Base-by-base conservation (phyloP, 1,284 basidiomycete species). In the Cystobasidium pallidum region DNA sequence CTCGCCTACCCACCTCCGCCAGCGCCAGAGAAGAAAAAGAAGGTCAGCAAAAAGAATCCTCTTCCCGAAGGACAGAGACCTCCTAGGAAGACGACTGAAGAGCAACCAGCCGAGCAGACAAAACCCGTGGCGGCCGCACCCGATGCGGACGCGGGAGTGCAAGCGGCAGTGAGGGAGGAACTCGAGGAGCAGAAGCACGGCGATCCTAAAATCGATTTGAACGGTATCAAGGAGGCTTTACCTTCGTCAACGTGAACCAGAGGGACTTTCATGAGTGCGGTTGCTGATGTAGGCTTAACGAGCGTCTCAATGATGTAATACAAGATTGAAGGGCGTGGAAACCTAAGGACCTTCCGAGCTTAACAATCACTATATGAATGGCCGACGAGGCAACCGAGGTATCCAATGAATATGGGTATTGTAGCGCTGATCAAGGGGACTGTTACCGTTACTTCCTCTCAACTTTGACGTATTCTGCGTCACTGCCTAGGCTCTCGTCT, bases 1-100 rank as follows among this genome's bases (percentile, higher is more conserved):
- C 81, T 88, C 21, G 95, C 93, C 19, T 99, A 98, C 84, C 94
- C 94, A 0, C 86, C 89, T 78, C 86, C 87, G 1, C 84, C 84
- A 24, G 85, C 85, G 75, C 85, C 63, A 55, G 68, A 54, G n/a
- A 77, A 76, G 72, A 55, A 73, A 32, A 73, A 63, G 24, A 73
- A 64, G 41, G 57, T 39, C 24, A 70, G 55, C 34, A 64, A 75
- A 58, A 68, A 70, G 59, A 73, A 75, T 36, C 24, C 34, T 24
- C 17, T 47, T n/a, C 34, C 62, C 13, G 59, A 67, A 19, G 45
- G 26, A 24, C 57, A 49, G 6, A 30, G 24, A 61, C 66, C 66
- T 61, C 15, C 36, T 13, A 36, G 17, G 24, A 41, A 43, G n/a
- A 30, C 36, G 4, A 43, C 36, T 43, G 49, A 28, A 51, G n/a